Evolutionary conservation across 257 asterid species (phyloP).

Genomic region (Parsonsia alboflavescens): DNA sequence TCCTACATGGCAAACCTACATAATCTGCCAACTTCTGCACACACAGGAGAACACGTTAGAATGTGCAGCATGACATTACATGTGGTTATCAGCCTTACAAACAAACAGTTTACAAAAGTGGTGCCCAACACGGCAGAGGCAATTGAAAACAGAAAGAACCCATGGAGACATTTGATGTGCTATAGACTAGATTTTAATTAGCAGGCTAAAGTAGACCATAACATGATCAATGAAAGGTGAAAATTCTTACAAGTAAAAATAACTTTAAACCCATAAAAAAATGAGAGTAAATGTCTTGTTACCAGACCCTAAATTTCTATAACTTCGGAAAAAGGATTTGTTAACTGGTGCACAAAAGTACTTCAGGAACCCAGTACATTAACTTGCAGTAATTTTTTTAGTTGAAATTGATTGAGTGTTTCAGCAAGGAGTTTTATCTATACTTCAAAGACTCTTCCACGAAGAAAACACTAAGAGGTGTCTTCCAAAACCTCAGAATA

Average conservation of each 20-base stretch:
- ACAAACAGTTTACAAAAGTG: not conserved
- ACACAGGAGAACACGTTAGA: constrained; percentile 13
- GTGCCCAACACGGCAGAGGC: not conserved
- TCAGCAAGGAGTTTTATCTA: not conserved
- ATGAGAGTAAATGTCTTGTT: no score
- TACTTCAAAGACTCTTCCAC: not conserved
- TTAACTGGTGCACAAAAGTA: not conserved
- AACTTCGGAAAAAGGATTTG: no score
- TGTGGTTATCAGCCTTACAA: not conserved
- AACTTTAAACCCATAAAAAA: not conserved
- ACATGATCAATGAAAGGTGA: not conserved
- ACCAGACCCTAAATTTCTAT: no score
- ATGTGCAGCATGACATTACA: not conserved
- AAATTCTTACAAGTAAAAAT: not conserved
- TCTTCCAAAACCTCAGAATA: not conserved
- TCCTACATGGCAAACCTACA: constrained; percentile 96
- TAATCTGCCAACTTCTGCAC: constrained; percentile 90
- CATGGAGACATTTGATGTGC: not conserved
- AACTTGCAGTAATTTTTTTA: not conserved
- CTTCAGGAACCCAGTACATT: not conserved
- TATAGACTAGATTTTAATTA: not conserved
- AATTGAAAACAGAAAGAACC: not conserved
- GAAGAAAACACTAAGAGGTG: not conserved
- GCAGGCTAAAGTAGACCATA: not conserved
- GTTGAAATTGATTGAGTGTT: not conserved